phyloP scores from a whole-genome alignment of 441 rosid species.

The Cnidoscolus chayamansa region DNA sequence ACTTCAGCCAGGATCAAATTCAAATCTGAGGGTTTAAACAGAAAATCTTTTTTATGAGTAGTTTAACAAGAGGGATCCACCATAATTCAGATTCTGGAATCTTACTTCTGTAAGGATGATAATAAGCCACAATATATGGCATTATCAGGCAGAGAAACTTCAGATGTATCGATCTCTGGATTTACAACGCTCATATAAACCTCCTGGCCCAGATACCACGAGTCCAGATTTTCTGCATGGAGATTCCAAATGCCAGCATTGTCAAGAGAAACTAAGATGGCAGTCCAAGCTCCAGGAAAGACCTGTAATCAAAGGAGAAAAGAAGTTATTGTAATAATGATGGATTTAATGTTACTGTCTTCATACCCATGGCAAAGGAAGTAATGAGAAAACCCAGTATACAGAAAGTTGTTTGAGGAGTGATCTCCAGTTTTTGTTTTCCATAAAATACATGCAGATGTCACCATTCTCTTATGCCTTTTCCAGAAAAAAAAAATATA shows the following conservation, averaged over 20 bases:
- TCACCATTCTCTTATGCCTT: neutral
- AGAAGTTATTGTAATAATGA: neutral
- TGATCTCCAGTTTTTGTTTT: slow-evolving; percentile 5
- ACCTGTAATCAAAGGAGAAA: slow-evolving; percentile 44
- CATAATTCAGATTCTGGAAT: slow-evolving; percentile 19
- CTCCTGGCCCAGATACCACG: slow-evolving; percentile 89
- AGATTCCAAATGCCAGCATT: slow-evolving; percentile 87
- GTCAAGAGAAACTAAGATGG: slow-evolving; percentile 72
- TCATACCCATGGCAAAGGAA: neutral
- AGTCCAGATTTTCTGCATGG: slow-evolving; percentile 62
- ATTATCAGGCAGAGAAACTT: slow-evolving; percentile 53
- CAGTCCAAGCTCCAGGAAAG: slow-evolving; percentile 91
- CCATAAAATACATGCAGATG: neutral
- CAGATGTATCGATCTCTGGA: slow-evolving; percentile 60
- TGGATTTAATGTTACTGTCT: neutral
- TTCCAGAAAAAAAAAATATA: neutral
- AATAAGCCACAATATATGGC: slow-evolving; percentile 70
- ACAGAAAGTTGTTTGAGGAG: neutral
- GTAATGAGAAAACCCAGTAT: neutral
- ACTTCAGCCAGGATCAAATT: neutral
- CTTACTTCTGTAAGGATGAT: slow-evolving; percentile 74
- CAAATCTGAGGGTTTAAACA: neutral
- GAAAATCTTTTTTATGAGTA: neutral
- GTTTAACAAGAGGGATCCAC: neutral
- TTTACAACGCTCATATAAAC: slow-evolving; percentile 60